Base-by-base conservation (phyloP, 768 basidiomycete species). In the Tricholoma matsutake region DNA sequence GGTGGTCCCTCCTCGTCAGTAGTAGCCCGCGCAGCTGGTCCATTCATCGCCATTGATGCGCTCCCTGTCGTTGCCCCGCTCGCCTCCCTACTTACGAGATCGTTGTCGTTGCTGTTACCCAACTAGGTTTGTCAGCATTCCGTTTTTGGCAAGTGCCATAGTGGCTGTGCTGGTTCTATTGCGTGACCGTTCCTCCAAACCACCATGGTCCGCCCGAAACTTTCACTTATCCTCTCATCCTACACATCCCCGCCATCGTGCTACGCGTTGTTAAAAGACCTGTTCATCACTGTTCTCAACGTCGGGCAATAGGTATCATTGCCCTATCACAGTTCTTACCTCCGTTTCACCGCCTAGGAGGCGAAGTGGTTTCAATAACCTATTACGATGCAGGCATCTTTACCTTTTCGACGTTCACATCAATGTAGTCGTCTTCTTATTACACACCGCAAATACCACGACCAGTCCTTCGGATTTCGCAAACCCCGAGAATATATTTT, bases 391-490 rank as follows among this genome's bases (percentile, higher is more conserved):
- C 29, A 32, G 34, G n/a, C 25, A 4, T 28, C 31, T 13, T 47
- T 37, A 8, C 35, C 58, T 18, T n/a, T 59, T 11, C 32, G 51
- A 37, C 58, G 58, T 18, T 13, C 25, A 13, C 22, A 49, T 3
- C 25, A 25, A 13, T 52, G 10, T 13, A 35, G 58, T 4, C 35
- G 37, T 53, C 28, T 49, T 28, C 14, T 20, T n/a, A 4, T 13
- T 5, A 53, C 29, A 34, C 25, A 20, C 9, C 74, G 78, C 47
- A 49, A 47, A 20, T 92, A 92, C 74, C 90, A 92, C 63, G 91
- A 92, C 72, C 84, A 89, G 63, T 91, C 89, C 2, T 92, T 88
- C 69, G 91, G 91, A 1, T 92, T 87, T 67, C 79, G 91, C 37
- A 85, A 87, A 70, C 79, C 82, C 1, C 80, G 83, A 58, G 76